A percentile compares a stretch with the other conserved stretches of the same genome.
These are phyloP conservation scores for Fraxinus sp. DNA, from an alignment of 305 asterid species.

Conservation along the genomic window DNA sequence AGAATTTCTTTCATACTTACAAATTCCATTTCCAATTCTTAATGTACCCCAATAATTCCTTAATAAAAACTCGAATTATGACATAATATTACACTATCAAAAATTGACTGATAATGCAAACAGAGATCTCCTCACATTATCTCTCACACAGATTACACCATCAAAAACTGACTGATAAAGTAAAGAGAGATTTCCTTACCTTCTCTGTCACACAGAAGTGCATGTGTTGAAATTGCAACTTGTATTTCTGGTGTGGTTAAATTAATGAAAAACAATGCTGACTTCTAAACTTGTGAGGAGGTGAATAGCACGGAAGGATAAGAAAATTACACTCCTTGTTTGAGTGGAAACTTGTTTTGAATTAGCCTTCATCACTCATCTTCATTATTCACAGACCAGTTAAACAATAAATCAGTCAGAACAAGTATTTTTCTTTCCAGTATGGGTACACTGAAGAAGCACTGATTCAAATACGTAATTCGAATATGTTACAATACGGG, in stretches of 20 bases:
- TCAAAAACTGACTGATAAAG: background rate
- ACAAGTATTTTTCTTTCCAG: background rate
- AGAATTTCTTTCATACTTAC: background rate
- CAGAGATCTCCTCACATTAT: background rate
- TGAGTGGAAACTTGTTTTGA: background rate
- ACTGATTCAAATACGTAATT: background rate
- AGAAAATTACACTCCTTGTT: background rate
- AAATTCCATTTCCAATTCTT: background rate
- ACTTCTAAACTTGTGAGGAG: background rate
- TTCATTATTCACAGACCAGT: background rate
- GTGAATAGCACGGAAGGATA: background rate
- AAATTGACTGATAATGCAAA: background rate
- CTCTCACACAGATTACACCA: background rate
- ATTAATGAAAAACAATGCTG: background rate
- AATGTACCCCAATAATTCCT: background rate
- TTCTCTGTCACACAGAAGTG: background rate
- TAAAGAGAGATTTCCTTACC: background rate
- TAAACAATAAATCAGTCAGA: background rate
- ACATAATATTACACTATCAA: background rate
- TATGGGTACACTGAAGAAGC: background rate
- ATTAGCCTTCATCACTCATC: background rate
- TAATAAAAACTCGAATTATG: background rate
- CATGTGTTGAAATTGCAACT: background rate
- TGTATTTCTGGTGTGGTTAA: background rate
- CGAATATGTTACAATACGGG: background rate